Evolutionary conservation across 2,329 filamentous ascomycete species (phyloP).

Genomic region (Calonectria pseudoturangicola): DNA sequence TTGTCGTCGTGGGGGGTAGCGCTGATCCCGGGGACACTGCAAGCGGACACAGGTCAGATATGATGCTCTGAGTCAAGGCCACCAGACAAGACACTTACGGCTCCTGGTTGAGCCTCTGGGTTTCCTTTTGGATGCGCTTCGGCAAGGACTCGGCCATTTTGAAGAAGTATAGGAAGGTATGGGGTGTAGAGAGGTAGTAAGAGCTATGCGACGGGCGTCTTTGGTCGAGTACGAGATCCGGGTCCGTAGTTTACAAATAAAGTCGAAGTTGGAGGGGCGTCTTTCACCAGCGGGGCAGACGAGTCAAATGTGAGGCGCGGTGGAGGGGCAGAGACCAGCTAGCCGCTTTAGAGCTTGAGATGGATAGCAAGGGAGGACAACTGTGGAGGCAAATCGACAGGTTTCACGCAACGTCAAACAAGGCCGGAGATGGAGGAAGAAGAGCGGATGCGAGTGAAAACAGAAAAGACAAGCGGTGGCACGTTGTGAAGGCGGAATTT

Average conservation of each 20-base stretch:
- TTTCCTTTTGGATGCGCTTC: constrained; percentile 99
- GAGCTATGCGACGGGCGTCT: neutral
- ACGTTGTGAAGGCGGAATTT: constrained; percentile 33
- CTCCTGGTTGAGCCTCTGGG: constrained; percentile 95
- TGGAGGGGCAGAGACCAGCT: constrained; percentile 31
- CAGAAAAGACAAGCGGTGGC: constrained; percentile 30
- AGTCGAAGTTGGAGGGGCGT: constrained; percentile 27
- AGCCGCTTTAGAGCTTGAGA: constrained; percentile 10
- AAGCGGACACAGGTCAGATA: constrained; percentile 47
- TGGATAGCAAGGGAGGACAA: neutral
- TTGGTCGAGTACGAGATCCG: neutral
- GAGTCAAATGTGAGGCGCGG: constrained; percentile 20
- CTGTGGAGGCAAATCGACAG: neutral
- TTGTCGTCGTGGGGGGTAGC: constrained; percentile 98
- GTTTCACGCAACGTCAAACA: constrained; percentile 7
- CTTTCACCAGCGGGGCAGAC: constrained; percentile 31
- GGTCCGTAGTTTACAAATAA: constrained; percentile 28
- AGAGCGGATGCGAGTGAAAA: neutral
- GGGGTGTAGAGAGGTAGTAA: neutral
- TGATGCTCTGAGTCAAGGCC: constrained; percentile 35
- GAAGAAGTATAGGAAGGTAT: neutral
- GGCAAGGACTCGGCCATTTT: constrained; percentile 80
- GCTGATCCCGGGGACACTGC: constrained; percentile 95
- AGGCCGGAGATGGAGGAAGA: constrained; percentile 3
- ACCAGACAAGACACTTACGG: constrained; percentile 77